Conservation (phyloP, 352 stramenopile species). For the Elongisporangium undulatum region DNA sequence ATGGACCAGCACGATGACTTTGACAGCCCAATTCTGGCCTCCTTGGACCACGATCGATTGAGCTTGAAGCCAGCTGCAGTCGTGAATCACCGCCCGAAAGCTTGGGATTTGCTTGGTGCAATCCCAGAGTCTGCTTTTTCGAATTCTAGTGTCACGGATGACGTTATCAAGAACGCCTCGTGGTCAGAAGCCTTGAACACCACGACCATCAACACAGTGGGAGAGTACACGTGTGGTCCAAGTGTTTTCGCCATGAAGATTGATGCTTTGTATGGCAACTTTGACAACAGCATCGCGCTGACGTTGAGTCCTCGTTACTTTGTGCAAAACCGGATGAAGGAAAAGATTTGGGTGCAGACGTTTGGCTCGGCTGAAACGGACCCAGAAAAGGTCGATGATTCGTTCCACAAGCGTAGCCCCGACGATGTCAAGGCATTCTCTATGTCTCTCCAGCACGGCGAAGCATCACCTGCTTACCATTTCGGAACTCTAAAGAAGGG, state of each 20-base stretch:
- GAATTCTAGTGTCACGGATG: conserved; percentile 43
- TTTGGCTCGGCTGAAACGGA: conserved; percentile 64
- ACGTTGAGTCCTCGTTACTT: conserved; percentile 80
- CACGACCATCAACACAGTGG: conserved; percentile 82
- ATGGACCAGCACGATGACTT: conserved; percentile 47
- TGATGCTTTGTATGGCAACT: conserved; percentile 76
- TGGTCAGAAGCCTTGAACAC: conserved; percentile 85
- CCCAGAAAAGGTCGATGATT: conserved; percentile 53
- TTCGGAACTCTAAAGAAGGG: conserved; percentile 75
- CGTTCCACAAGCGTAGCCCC: conserved; percentile 65
- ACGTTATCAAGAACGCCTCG: conserved; percentile 50
- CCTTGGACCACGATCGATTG: conserved; percentile 55
- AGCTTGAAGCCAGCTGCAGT: conserved; percentile 60
- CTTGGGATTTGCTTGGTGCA: conserved; percentile 54
- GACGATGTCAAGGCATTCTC: conserved; percentile 56
- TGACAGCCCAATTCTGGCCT: conserved; percentile 55
- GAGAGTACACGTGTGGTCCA: conserved; percentile 64
- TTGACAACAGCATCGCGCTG: conserved; percentile 69
- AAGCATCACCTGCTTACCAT: conserved; percentile 70
- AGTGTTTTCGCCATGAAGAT: conserved; percentile 81
- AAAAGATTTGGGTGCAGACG: conserved; percentile 72
- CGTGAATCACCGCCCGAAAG: conserved; percentile 39
- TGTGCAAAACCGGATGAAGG: conserved; percentile 77
- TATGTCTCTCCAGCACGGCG: conserved; percentile 45
- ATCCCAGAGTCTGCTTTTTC: conserved; percentile 48